A percentile compares a stretch with the other conserved stretches of the same genome.
These are phyloP conservation scores for Fomitopsis betulina DNA, from an alignment of 1,284 basidiomycete species.

Conservation along the genomic window DNA sequence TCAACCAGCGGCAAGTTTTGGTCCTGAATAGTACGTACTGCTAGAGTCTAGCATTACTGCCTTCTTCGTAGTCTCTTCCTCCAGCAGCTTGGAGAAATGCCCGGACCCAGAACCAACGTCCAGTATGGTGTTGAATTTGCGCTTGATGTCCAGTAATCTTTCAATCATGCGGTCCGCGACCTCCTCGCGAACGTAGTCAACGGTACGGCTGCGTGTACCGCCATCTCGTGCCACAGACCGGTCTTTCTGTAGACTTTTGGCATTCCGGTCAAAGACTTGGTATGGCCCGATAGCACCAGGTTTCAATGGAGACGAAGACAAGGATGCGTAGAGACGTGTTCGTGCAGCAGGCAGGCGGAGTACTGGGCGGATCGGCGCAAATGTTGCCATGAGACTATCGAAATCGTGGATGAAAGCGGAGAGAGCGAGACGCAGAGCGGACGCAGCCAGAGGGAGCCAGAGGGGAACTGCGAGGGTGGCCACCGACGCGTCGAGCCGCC, in stretches of 20 bases:
- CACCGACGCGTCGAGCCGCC: conserved; percentile 16
- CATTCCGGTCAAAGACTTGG: conserved; percentile 84
- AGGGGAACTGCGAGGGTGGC: not conserved
- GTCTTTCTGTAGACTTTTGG: conserved; percentile 82
- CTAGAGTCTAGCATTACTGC: conserved; percentile 89
- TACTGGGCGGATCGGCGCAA: not conserved
- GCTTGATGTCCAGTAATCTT: conserved; percentile 88
- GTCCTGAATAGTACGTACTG: conserved; percentile 38
- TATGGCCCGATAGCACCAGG: conserved; percentile 52
- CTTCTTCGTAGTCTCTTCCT: conserved; percentile 66
- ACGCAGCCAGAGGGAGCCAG: not conserved
- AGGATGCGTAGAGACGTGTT: conserved; percentile 19
- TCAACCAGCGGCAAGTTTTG: not conserved
- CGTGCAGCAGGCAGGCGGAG: not conserved
- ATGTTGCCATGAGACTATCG: not conserved
- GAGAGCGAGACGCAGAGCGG: not conserved
- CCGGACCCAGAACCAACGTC: conserved; percentile 96
- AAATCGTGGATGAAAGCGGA: not conserved
- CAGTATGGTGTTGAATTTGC: conserved; percentile 75
- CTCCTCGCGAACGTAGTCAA: conserved; percentile 92
- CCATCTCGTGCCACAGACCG: conserved; percentile 59
- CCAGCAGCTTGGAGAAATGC: conserved; percentile 84
- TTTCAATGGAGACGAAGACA: conserved; percentile 31
- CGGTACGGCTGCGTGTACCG: conserved; percentile 63
- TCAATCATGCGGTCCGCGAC: conserved; percentile 91